Base-by-base conservation (phyloP, 2,329 filamentous ascomycete species). In the Talaromyces marneffei region DNA sequence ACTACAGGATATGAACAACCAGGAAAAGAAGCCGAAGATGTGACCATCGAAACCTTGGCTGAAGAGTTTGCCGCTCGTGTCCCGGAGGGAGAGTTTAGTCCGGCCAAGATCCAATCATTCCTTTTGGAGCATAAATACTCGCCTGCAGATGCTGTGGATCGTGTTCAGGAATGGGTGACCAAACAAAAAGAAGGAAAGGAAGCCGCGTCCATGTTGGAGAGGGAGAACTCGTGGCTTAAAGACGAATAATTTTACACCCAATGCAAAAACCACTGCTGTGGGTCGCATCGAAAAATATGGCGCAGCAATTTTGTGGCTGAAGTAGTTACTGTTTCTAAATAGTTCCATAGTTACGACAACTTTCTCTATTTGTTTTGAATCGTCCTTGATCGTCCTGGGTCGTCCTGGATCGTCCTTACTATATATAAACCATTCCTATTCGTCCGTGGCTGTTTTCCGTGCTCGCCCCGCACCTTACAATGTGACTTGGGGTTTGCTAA, bases 91-190 rank as follows among this genome's bases (percentile, higher is more conserved):
- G 68, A 74, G 35, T 73, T 77, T 57, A 74, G 73, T 1, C 71
- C 72, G 23, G 74, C 74, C 9, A 73, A 77, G 65, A 71, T 77
- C 33, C 74, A 77, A 61, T 74, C 72, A 5, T 76, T 74, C 61
- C 42, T 78, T 9, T 65, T 78, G 4, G 69, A 70, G 33, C 63
- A 76, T 44, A 76, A 74, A 65, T 60, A 65, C 9, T 62, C 66
- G 14, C 74, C 74, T 0, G 66, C 70, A 42, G 59, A 31, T 14
- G 75, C 74, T 2, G 31, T 59, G 3, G 6, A 18, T 29, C 3
- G n/a, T 39, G 9, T 50, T 16, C 12, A 59, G 1, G n/a, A 39
- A 39, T 59, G 16, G 57, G 33, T 59, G 6, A 16, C 18, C 3
- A 52, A 37, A 39, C 12, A 27, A 59, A 52, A 52, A 25, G 20